phyloP scores from a whole-genome alignment of 108 stramenopile species.

The Parietichytrium sp. region DNA sequence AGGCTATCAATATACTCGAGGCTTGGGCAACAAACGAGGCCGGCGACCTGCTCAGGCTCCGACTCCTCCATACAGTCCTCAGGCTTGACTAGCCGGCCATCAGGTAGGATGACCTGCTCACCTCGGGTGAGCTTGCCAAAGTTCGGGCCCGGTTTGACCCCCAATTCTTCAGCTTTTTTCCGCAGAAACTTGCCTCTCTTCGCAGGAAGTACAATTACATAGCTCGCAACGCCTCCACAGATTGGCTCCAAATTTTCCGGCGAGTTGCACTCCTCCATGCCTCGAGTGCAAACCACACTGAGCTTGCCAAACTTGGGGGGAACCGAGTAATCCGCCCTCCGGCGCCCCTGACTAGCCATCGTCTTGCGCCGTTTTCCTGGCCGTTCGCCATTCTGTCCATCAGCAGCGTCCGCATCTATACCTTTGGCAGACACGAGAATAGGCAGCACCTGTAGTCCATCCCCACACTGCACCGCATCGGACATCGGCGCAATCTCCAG shows the following conservation, averaged over 20 bases:
- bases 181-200: conserved; percentile 70
- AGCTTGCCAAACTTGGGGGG: conserved; percentile 7
- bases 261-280: no score
- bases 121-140: conserved; percentile 77
- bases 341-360: not conserved
- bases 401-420: not conserved
- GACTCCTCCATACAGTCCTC: conserved; percentile 68
- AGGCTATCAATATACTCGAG: conserved; percentile 42
- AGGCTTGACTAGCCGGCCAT: conserved; percentile 63
- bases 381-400: not conserved
- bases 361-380: not conserved
- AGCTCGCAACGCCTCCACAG: no score
- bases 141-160: conserved; percentile 76
- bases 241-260: no score
- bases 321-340: not conserved
- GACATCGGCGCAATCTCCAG: not conserved
- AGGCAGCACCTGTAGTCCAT: not conserved
- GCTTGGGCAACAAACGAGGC: conserved; percentile 66
- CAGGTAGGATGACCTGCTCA: conserved; percentile 70
- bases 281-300: not conserved
- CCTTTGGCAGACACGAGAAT: not conserved
- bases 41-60: conserved; percentile 65
- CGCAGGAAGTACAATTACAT: not conserved
- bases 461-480: not conserved
- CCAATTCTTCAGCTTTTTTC: conserved; percentile 67